phyloP scores from a whole-genome alignment of 2,329 filamentous ascomycete species.

The Ophiostoma ips region DNA sequence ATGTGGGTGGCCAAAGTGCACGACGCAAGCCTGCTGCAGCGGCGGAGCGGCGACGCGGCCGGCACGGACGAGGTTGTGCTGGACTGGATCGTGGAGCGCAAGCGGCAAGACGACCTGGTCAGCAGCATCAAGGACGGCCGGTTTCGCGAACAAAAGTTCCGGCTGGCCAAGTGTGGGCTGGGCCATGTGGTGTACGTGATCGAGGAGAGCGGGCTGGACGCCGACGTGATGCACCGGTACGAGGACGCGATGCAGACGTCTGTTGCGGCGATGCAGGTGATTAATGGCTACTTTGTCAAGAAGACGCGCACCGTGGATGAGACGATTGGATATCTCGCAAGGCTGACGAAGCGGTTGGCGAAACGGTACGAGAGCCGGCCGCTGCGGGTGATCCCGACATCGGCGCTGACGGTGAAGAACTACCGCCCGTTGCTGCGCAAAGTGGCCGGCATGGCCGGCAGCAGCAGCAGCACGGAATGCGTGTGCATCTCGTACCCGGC shows the following conservation, averaged over 20 bases:
- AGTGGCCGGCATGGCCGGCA: slow-evolving; percentile 27
- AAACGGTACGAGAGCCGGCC: slow-evolving; percentile 45
- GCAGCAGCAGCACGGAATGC: background rate
- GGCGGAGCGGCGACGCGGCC: slow-evolving; percentile 40
- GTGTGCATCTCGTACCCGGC: slow-evolving; percentile 52
- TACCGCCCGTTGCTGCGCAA: slow-evolving; percentile 51
- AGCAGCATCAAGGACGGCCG: slow-evolving; percentile 69
- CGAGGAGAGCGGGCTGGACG: slow-evolving; percentile 54
- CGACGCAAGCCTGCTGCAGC: slow-evolving; percentile 40
- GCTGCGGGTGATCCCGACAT: slow-evolving; percentile 52
- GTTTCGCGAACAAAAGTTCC: slow-evolving; percentile 76
- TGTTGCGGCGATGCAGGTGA: slow-evolving; percentile 63
- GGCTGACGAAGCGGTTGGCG: slow-evolving; percentile 56
- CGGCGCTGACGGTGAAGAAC: slow-evolving; percentile 46
- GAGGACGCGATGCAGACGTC: slow-evolving; percentile 57
- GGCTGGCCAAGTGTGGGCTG: slow-evolving; percentile 57
- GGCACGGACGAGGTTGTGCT: slow-evolving; percentile 54
- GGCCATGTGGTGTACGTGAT: slow-evolving; percentile 67
- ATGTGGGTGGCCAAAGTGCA: slow-evolving; percentile 67
- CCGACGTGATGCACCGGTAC: slow-evolving; percentile 39
- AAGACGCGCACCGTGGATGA: slow-evolving; percentile 63
- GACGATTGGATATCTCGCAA: slow-evolving; percentile 59
- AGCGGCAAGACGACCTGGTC: slow-evolving; percentile 68
- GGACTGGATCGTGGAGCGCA: slow-evolving; percentile 71
- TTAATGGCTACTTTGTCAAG: slow-evolving; percentile 69